Evolutionary conservation across 768 basidiomycete genomes (phyloP), one percentile per base, ranked within the genome.

Genomic region (Coprinopsis strossmayeri): DNA sequence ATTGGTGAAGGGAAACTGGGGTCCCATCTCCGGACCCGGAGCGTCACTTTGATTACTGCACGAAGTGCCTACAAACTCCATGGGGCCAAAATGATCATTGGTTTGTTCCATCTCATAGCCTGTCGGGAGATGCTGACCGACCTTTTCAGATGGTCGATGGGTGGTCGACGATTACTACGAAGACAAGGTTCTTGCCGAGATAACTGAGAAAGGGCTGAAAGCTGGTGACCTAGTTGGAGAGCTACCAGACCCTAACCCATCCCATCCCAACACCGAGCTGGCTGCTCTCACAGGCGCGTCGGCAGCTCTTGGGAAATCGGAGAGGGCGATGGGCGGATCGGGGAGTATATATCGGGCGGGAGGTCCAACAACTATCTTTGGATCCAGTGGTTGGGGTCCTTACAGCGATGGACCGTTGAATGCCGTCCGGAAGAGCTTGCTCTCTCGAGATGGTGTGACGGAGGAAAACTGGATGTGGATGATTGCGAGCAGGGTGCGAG

Each of bases 141-240:
- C n/a, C 38, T 27, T 7, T 35, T 5, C 9, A 96, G 94, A 92
- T 48, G 96, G 95, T 0, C 73, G 79, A 60, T 95, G 93, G 87
- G 84, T 98, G 1, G 78, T 79, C 5, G 96, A 98, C 60, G 96
- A 98, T 67, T 99, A 99, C 63, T 91, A 91, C 66, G 96, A 99
- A 64, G 87, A 85, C 34, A 87, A 87, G 49, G 78, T 79, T 0
- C 74, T 83, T 1, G 81, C 76, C 51, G 87, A 91, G 38, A 87
- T 90, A 57, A 76, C 82, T 2, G 79, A 79, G n/a, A 81, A 82
- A 27, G 94, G 92, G 4, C 74, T 91, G 55, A 84, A 86, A 54
- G 76, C 94, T 0, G 87, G 89, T 11, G 86, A 91, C 45, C 77
- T 71, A 5, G 92, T 94, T 17, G 87, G 87, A 46, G 85, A 94